A percentile compares a stretch with the other conserved stretches of the same genome.
Evolutionary conservation across 352 stramenopile genomes (phyloP).

Genomic region (Pythium myriotylum): DNA sequence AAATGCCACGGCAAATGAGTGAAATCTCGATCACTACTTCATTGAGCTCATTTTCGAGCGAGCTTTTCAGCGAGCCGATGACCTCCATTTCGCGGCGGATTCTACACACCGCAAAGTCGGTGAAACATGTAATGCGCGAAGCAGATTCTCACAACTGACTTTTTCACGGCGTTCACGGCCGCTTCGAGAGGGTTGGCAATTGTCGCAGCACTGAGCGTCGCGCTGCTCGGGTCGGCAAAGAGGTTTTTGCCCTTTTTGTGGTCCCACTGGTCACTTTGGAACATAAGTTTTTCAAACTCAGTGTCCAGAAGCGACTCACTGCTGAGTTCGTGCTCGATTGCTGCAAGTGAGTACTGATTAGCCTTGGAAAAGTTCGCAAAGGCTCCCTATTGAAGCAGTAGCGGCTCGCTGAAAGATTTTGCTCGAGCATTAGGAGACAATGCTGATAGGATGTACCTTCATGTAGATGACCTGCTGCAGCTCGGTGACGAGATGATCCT

Average conservation of each 20-base stretch:
- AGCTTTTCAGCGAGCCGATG: slow-evolving; percentile 73
- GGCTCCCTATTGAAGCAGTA: slow-evolving; percentile 30
- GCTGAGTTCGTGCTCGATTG: slow-evolving; percentile 73
- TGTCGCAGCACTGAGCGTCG: background rate
- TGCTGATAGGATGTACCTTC: slow-evolving; percentile 35
- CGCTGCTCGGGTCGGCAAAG: slow-evolving; percentile 20
- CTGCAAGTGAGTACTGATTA: slow-evolving; percentile 71
- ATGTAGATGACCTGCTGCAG: slow-evolving; percentile 77
- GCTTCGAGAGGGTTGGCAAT: slow-evolving; percentile 50
- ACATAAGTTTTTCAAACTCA: slow-evolving; percentile 62
- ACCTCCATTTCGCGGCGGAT: slow-evolving; percentile 78
- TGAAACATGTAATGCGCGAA: background rate
- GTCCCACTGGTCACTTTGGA: slow-evolving; percentile 34
- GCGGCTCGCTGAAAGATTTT: background rate
- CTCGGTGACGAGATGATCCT: slow-evolving; percentile 75
- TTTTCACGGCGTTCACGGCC: slow-evolving; percentile 67
- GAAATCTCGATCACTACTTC: slow-evolving; percentile 64
- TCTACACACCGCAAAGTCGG: slow-evolving; percentile 29
- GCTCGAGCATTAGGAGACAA: background rate
- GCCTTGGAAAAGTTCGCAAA: slow-evolving; percentile 65
- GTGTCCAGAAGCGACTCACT: slow-evolving; percentile 61
- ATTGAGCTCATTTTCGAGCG: slow-evolving; percentile 65
- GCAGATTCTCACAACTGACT: slow-evolving; percentile 28
- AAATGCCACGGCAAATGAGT: slow-evolving; percentile 70
- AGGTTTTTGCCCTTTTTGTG: slow-evolving; percentile 25